These are phyloP conservation scores for Phytopythium helicoides DNA, from an alignment of 352 stramenopile species.

Conservation along the genomic window DNA sequence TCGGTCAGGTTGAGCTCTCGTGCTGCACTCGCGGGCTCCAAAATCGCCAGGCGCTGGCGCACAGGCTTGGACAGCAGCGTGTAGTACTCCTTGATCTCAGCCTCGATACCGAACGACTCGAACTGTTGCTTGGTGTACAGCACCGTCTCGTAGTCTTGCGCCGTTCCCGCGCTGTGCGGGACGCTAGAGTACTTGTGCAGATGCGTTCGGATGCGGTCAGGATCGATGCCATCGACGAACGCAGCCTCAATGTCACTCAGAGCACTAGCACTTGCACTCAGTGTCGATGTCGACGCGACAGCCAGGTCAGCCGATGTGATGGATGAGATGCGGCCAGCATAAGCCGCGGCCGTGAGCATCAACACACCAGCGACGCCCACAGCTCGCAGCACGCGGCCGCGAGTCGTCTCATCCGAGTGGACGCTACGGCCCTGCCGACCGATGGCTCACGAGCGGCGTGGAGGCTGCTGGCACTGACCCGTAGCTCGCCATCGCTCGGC, in stretches of 20 bases:
- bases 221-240: constrained; percentile 17
- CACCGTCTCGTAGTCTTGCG: constrained; percentile 30
- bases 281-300: neutral
- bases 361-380: constrained; percentile 7
- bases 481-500: neutral
- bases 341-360: neutral
- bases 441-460: neutral
- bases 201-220: constrained; percentile 21
- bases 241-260: constrained; percentile 10
- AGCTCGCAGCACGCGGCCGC: constrained; percentile 6
- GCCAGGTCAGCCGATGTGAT: neutral
- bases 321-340: neutral
- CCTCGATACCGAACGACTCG: constrained; percentile 35
- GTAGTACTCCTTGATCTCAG: constrained; percentile 45
- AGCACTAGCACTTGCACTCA: too few relatives aligned
- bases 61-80: constrained; percentile 54
- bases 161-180: constrained; percentile 18
- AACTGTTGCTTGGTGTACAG: constrained; percentile 37
- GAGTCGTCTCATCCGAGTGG: too few relatives aligned
- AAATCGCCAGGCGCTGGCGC: constrained; percentile 19
- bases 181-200: constrained; percentile 38
- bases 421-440: too few relatives aligned
- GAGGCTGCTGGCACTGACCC: too few relatives aligned
- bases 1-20: constrained; percentile 46
- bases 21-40: constrained; percentile 16